Base-by-base conservation (phyloP, 306 rosid genomes). In the Coriaria nepalensis region DNA sequence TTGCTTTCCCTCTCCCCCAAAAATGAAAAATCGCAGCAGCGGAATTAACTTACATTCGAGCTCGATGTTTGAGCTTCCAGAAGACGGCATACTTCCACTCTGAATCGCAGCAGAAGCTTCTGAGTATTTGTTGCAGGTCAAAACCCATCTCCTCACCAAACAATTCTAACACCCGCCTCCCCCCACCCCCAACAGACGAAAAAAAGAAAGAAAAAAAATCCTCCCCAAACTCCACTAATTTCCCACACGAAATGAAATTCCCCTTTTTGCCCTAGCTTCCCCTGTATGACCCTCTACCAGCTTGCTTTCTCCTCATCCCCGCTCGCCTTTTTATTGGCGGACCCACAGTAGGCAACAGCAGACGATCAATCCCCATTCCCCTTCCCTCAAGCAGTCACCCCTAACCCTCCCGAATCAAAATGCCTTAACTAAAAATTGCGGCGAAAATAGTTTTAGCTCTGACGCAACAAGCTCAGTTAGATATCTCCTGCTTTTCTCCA, bases 241-340 rank as follows among this genome's bases (percentile, higher is more conserved):
- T 60, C 55, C 53, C 52, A 43, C 43, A 20, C 29, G 29, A 20
- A 20, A 20, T 1, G 29, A 20, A 54, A 51, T 33, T 37, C 13
- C 42, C 45, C 49, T 48, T 50, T 20, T 20, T 20, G 40, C 38
- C 65, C 94, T 87, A 90, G 76, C 98, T 92, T 50, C 93, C 98
- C 67, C 98, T 76, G 34, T 92, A 92, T 10, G 98, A 92, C 13
- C 98, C 98, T 85, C 98, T 75, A 70, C 98, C 96, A 50, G 98
- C 98, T 73, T 92, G 98, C 61, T 92, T 92, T 67, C 82, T 92
- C 77, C 98, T 65, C 55, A 92, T 64, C 61, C 98, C 94, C 7
- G 98, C 98, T 77, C 98, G 92, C 93, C 96, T 85, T 66, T 85
- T 85, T 75, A 92, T 67, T 69, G 98, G 98, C 79, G 98, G 98